Conservation (phyloP, 1,284 basidiomycete genomes). For the Serendipita sp. region DNA sequence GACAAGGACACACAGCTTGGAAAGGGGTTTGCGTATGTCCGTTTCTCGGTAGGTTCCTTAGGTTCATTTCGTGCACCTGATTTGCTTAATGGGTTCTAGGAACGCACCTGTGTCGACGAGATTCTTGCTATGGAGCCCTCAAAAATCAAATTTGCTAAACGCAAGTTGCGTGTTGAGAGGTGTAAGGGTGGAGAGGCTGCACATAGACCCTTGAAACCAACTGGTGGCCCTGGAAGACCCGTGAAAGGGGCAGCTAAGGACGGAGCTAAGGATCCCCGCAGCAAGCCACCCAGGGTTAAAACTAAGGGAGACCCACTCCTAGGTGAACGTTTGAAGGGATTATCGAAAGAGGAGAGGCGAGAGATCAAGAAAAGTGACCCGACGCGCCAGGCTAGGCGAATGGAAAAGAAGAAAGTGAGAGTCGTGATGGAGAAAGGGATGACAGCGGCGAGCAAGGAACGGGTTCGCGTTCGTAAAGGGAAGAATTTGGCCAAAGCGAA, state of each 20-base stretch:
- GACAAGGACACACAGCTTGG: conserved; percentile 90
- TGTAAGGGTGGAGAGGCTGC: conserved; percentile 37
- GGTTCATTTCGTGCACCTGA: conserved; percentile 10
- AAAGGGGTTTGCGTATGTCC: conserved; percentile 95
- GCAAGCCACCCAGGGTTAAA: conserved; percentile 10
- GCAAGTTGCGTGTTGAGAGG: conserved; percentile 72
- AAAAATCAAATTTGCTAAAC: conserved; percentile 79
- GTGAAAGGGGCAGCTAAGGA: neutral
- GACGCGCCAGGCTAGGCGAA: conserved; percentile 63
- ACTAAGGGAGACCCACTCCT: conserved; percentile 71
- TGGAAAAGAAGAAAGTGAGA: conserved; percentile 77
- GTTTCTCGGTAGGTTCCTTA: conserved; percentile 53
- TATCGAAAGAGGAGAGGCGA: conserved; percentile 81
- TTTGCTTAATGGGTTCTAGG: conserved; percentile 30
- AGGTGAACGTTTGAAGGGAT: conserved; percentile 56
- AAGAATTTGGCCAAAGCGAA: conserved; percentile 9
- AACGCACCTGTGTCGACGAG: conserved; percentile 80
- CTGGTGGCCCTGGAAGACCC: conserved; percentile 4
- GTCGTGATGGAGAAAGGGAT: conserved; percentile 31
- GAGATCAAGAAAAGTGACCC: conserved; percentile 61
- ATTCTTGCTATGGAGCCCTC: conserved; percentile 58
- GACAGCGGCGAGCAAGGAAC: neutral
- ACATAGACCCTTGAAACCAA: conserved; percentile 20
- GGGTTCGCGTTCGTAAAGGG: conserved; percentile 1
- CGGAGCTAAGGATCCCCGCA: conserved; percentile 6